A percentile compares a stretch with the other conserved stretches of the same genome.
phyloP scores from a whole-genome alignment of 805 yeast species.

The Candida namnaoensis region DNA sequence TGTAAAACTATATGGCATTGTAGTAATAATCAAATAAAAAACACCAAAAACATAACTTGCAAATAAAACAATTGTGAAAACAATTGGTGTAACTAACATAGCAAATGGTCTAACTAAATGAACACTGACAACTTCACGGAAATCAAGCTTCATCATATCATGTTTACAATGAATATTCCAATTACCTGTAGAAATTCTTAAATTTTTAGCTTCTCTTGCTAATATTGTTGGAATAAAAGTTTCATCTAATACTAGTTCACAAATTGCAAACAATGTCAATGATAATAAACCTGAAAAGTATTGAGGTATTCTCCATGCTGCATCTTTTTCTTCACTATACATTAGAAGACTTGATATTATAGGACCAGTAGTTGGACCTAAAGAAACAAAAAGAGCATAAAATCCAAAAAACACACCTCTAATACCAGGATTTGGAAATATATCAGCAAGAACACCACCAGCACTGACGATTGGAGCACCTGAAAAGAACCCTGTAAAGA shows the following conservation, averaged over 20 bases:
- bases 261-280: slow-evolving; percentile 21
- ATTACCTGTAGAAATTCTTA: slow-evolving; percentile 4
- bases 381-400: slow-evolving; percentile 38
- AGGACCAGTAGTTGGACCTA: slow-evolving; percentile 36
- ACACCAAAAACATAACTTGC: slow-evolving; percentile 42
- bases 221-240: slow-evolving; percentile 8
- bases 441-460: slow-evolving; percentile 47
- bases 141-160: slow-evolving; percentile 10
- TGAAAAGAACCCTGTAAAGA: slow-evolving; percentile 51
- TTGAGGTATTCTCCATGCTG: slow-evolving; percentile 50
- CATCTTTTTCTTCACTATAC: slow-evolving; percentile 27
- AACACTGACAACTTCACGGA: slow-evolving; percentile 6
- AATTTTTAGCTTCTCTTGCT: slow-evolving; percentile 4
- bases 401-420: slow-evolving; percentile 47
- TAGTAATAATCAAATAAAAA: slow-evolving; percentile 35
- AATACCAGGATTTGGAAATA: slow-evolving; percentile 32
- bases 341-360: slow-evolving; percentile 38
- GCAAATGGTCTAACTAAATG: slow-evolving; percentile 11
- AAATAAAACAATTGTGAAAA: slow-evolving; percentile 32
- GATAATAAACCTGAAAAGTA: slow-evolving; percentile 40
- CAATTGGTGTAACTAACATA: slow-evolving; percentile 19
- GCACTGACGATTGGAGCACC: slow-evolving; percentile 52
- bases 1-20: slow-evolving; percentile 29
- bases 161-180: slow-evolving; percentile 9
- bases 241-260: slow-evolving; percentile 25